Evolutionary conservation across 306 rosid species (phyloP).

Genomic region (Styphnolobium japonicum): DNA sequence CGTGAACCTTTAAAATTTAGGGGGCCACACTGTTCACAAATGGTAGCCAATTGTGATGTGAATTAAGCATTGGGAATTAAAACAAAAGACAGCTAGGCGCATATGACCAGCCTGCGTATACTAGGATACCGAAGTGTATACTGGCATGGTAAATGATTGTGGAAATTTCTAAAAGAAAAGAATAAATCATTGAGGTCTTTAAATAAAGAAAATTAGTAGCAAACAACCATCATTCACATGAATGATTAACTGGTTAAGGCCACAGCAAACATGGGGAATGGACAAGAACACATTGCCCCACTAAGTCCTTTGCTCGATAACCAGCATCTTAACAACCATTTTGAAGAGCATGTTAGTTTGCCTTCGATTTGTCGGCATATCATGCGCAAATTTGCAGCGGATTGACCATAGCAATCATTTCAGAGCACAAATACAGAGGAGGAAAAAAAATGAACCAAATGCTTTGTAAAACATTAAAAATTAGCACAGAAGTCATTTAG

Average conservation of each 20-base stretch:
- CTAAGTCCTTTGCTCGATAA: conserved; percentile 22
- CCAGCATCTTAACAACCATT: conserved; percentile 27
- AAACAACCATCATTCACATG: conserved; percentile 34
- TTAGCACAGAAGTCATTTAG: conserved; percentile 33
- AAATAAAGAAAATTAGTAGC: conserved; percentile 8
- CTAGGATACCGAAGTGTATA: neutral
- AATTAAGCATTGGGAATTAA: conserved; percentile 19
- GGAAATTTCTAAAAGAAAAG: conserved; percentile 10
- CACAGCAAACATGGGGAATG: conserved; percentile 25
- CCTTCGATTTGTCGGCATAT: conserved; percentile 36
- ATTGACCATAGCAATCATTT: conserved; percentile 31
- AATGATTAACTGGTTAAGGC: conserved; percentile 34
- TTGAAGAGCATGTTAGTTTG: conserved; percentile 33
- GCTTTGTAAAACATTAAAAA: conserved; percentile 6
- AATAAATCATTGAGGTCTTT: conserved; percentile 11
- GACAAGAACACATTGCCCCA: conserved; percentile 42
- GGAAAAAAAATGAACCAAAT: neutral
- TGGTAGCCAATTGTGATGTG: neutral
- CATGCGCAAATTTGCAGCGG: conserved; percentile 26
- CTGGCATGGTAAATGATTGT: conserved; percentile 22
- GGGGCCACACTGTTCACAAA: neutral
- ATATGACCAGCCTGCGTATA: conserved; percentile 12
- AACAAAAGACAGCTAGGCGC: conserved; percentile 37
- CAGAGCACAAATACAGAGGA: conserved; percentile 4
- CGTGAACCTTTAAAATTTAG: neutral